Conservation (phyloP, 345 rosid species). For the Populus simonii region DNA sequence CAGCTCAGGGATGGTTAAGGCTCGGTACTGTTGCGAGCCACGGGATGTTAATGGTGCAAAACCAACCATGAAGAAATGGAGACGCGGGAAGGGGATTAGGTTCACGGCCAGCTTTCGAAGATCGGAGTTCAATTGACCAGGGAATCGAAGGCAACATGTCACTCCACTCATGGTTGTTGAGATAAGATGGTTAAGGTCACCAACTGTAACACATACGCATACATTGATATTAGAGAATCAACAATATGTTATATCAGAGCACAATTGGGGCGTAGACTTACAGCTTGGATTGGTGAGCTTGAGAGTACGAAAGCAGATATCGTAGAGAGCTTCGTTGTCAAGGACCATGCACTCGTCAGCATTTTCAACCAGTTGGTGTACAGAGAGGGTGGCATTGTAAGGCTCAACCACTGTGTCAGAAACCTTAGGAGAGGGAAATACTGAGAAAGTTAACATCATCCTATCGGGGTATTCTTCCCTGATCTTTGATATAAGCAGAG, state of each 20-base stretch:
- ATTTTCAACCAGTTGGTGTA: conserved; percentile 60
- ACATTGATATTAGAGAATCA: neutral
- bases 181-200: conserved; percentile 80
- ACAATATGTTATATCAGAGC: too few relatives aligned
- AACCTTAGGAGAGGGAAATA: conserved; percentile 60
- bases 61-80: conserved; percentile 86
- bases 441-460: conserved; percentile 63
- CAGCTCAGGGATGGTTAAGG: conserved; percentile 77
- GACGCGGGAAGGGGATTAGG: conserved; percentile 72
- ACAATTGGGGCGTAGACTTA: conserved; percentile 16
- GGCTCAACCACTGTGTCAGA: conserved; percentile 67
- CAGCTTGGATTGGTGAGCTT: conserved; percentile 62
- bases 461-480: conserved; percentile 61
- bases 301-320: conserved; percentile 62
- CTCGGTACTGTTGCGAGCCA: conserved; percentile 76
- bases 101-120: conserved; percentile 79
- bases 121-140: conserved; percentile 81
- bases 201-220: conserved; percentile 37
- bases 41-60: conserved; percentile 77
- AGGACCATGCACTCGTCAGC: conserved; percentile 69
- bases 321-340: conserved; percentile 61
- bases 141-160: conserved; percentile 84
- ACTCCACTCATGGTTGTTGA: conserved; percentile 86
- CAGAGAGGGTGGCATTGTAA: conserved; percentile 58
- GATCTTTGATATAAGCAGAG: conserved; percentile 55